Evolutionary conservation across 148 eudicot species (phyloP).

Genomic region (Rhododendron ovatum): DNA sequence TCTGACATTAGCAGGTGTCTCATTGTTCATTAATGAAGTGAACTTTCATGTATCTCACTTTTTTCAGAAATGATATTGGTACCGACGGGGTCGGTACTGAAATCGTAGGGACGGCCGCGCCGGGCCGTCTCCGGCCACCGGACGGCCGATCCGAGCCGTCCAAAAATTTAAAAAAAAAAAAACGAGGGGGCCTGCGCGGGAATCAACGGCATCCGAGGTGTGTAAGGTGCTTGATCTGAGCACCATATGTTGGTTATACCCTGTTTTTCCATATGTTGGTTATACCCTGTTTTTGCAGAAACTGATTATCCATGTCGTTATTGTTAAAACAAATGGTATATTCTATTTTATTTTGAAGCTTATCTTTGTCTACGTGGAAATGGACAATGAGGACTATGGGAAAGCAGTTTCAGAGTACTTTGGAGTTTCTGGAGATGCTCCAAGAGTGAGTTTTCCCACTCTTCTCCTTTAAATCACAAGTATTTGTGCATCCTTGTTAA

Average conservation of each 20-base stretch:
- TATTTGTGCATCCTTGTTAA: neutral
- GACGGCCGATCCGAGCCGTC: no score
- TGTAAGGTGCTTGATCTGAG: no score
- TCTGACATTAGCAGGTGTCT: neutral
- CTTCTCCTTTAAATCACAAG: neutral
- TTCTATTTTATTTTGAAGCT: slow-evolving; percentile 38
- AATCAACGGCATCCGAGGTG: no score
- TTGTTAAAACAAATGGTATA: neutral
- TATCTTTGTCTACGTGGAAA: slow-evolving; percentile 68
- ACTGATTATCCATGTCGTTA: neutral
- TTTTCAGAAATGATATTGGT: no score
- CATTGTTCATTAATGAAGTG: neutral
- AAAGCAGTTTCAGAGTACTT: slow-evolving; percentile 86
- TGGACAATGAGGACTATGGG: slow-evolving; percentile 85
- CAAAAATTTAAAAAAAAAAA: no score
- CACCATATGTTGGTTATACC: no score
- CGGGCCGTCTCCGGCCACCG: no score
- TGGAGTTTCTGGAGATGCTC: slow-evolving; percentile 69
- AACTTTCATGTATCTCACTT: neutral
- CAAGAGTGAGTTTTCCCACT: slow-evolving; percentile 33
- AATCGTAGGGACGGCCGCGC: no score
- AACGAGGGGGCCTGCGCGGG: no score
- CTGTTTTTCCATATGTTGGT: neutral
- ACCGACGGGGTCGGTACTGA: no score
- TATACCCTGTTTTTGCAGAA: neutral